A percentile compares a stretch with the other conserved stretches of the same genome.
These are phyloP conservation scores for Ganoderma lucidum DNA, from an alignment of 1,284 basidiomycete genomes.

Conservation along the genomic window DNA sequence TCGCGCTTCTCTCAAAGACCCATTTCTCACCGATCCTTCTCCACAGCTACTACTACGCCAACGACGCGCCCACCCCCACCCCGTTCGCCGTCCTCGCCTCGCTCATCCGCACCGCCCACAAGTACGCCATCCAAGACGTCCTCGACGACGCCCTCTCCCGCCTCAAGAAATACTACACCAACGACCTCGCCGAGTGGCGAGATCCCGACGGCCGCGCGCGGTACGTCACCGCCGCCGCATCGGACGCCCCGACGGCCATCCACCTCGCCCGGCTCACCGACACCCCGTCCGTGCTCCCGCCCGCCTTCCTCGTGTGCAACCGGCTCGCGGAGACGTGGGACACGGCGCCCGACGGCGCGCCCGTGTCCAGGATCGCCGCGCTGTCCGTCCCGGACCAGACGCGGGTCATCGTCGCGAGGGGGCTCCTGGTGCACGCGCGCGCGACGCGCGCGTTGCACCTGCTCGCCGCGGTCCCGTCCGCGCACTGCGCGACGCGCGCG, in stretches of 20 bases:
- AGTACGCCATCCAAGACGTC: slow-evolving; percentile 22
- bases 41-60: slow-evolving; percentile 19
- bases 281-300: slow-evolving; percentile 14
- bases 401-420: not conserved
- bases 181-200: slow-evolving; percentile 9
- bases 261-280: slow-evolving; percentile 16
- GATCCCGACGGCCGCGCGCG: slow-evolving; percentile 1
- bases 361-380: not conserved
- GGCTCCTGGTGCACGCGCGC: not conserved
- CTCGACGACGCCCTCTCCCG: slow-evolving; percentile 22
- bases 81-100: slow-evolving; percentile 14
- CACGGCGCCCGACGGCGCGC: not conserved
- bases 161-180: slow-evolving; percentile 22
- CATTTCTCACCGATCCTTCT: not conserved
- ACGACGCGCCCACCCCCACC: slow-evolving; percentile 12
- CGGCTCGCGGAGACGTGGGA: not conserved
- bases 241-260: slow-evolving; percentile 15
- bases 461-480: not conserved
- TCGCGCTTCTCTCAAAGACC: too few species aligned
- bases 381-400: not conserved
- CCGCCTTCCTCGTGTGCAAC: slow-evolving; percentile 18
- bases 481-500: not conserved
- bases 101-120: slow-evolving; percentile 29
- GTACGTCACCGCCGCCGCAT: not conserved
- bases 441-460: not conserved